Evolutionary conservation across 352 stramenopile species (phyloP).

Genomic region (Saprolegnia diclina): DNA sequence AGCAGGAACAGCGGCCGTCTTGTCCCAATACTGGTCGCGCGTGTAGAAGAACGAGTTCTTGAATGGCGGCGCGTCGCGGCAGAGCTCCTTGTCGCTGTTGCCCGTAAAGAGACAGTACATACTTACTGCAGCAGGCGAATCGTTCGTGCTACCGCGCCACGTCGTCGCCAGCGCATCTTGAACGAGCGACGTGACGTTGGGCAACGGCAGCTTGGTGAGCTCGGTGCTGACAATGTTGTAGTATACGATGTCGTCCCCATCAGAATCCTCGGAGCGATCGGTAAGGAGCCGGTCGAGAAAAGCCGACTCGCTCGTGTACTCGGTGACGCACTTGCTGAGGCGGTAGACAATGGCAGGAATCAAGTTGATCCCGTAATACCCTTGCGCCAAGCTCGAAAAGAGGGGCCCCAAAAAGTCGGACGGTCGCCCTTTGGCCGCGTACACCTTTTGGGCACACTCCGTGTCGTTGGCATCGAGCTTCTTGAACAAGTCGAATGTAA

Average conservation of each 20-base stretch:
- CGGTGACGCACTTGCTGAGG: slow-evolving; percentile 8
- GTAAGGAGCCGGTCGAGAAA: not conserved
- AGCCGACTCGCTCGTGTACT: not conserved
- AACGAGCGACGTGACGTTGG: slow-evolving; percentile 32
- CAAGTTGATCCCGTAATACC: slow-evolving; percentile 19
- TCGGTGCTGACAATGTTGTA: slow-evolving; percentile 69
- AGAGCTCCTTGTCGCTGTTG: slow-evolving; percentile 1
- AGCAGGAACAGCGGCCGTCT: slow-evolving; percentile 28
- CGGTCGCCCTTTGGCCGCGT: not conserved
- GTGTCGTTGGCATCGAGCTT: slow-evolving; percentile 11
- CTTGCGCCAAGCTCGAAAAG: not conserved
- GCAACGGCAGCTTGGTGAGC: slow-evolving; percentile 59
- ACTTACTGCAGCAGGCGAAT: not conserved
- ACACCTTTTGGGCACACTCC: not conserved
- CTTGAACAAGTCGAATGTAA: not conserved
- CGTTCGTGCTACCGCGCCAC: no score
- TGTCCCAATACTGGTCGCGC: slow-evolving; percentile 35
- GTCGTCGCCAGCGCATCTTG: not conserved
- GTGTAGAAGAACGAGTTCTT: slow-evolving; percentile 30
- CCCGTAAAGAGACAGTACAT: not conserved
- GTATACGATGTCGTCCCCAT: slow-evolving; percentile 52
- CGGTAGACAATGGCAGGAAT: slow-evolving; percentile 9
- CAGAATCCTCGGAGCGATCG: not conserved
- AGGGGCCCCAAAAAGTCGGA: not conserved
- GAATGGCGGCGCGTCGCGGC: no score